Percentiles rank a stretch among this genome's conserved stretches.
Evolutionary conservation across 2,329 filamentous ascomycete species (phyloP).

Genomic region (Penicillium sp.): DNA sequence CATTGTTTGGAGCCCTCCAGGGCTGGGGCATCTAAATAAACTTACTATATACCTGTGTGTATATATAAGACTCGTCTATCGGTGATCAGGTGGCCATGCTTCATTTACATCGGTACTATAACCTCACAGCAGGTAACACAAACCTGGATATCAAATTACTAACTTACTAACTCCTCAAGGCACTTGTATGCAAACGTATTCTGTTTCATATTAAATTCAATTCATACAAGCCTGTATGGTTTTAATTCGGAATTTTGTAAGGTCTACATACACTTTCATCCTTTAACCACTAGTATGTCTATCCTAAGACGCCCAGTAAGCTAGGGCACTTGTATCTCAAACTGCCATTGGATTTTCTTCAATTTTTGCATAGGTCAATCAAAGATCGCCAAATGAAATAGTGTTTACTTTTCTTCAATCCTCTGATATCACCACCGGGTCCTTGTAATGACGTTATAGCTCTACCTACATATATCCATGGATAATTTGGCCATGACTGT

Average conservation of each 20-base stretch:
- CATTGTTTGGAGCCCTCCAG: no score
- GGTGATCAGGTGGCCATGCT: neutral
- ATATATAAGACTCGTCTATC: neutral
- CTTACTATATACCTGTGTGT: neutral
- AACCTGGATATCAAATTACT: neutral
- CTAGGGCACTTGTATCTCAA: neutral
- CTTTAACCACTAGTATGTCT: neutral
- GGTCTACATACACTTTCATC: neutral
- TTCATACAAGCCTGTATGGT: neutral
- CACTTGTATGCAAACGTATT: neutral
- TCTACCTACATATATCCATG: neutral
- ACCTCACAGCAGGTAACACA: neutral
- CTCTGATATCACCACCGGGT: neutral
- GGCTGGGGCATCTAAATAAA: neutral
- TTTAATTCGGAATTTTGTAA: neutral
- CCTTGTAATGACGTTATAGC: neutral
- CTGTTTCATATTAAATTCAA: neutral
- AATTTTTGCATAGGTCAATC: neutral
- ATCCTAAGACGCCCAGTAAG: neutral
- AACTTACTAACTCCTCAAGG: neutral
- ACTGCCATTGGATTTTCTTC: neutral
- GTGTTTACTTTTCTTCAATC: neutral
- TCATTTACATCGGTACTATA: neutral
- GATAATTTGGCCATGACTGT: neutral
- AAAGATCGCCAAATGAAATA: neutral